These are phyloP conservation scores for Botrytis elliptica DNA, from an alignment of 2,329 filamentous ascomycete genomes.

Conservation along the genomic window DNA sequence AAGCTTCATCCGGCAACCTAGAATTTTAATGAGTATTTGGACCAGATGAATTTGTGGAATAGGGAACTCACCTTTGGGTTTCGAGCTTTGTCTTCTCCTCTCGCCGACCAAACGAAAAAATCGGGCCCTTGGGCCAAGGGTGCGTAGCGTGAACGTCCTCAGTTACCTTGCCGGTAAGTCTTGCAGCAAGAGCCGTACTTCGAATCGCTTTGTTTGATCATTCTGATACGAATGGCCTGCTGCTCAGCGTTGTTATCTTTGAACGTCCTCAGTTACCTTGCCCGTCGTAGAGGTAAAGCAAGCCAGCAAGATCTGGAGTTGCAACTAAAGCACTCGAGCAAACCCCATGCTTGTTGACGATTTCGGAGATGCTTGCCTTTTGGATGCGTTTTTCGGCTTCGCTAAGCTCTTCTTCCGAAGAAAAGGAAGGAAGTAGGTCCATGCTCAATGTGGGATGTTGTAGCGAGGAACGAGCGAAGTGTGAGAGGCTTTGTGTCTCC, in stretches of 20 bases:
- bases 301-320: background rate
- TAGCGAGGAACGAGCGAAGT: background rate
- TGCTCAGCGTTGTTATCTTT: conserved; percentile 97
- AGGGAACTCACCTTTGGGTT: background rate
- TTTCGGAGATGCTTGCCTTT: conserved; percentile 39
- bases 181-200: conserved; percentile 58
- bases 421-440: too few relatives aligned
- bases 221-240: conserved; percentile 89
- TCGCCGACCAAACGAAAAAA: background rate
- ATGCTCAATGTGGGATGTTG: background rate
- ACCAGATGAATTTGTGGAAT: background rate
- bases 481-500: background rate
- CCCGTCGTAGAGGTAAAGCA: background rate
- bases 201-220: conserved; percentile 66
- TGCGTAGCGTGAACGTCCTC: background rate
- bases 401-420: conserved; percentile 45
- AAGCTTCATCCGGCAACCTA: background rate
- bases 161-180: background rate
- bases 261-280: conserved; percentile 43
- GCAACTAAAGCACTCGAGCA: background rate
- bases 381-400: conserved; percentile 48
- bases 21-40: background rate
- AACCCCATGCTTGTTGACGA: conserved; percentile 31
- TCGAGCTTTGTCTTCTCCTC: background rate
- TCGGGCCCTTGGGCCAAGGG: background rate